A percentile compares a stretch with the other conserved stretches of the same genome.
phyloP scores from a whole-genome alignment of 371 early-diverging fungal genomes.

The Mortierella sp. region DNA sequence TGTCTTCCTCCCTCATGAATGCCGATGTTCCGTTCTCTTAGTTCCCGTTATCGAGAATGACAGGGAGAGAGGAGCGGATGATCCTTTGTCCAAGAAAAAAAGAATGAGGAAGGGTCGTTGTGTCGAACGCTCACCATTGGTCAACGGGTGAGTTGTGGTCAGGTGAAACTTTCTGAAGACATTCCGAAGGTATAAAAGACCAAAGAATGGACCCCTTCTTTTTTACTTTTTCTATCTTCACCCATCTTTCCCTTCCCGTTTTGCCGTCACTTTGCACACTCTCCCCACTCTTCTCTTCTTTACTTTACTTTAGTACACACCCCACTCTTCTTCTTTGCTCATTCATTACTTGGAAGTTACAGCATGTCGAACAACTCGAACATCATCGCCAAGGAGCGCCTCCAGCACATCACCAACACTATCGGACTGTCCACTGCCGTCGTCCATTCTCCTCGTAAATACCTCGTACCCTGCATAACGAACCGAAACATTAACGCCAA shows the following conservation, averaged over 20 bases:
- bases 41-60: not conserved
- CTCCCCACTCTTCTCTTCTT: not conserved
- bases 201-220: not conserved
- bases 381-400: conserved; percentile 38
- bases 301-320: not conserved
- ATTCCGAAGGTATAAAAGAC: not conserved
- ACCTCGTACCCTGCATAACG: not conserved
- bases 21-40: not conserved
- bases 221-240: conserved; percentile 1
- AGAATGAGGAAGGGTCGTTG: not conserved
- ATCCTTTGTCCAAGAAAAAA: not conserved
- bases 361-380: conserved; percentile 23
- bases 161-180: not conserved
- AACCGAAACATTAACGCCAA: not conserved
- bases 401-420: conserved; percentile 48
- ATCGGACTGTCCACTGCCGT: conserved; percentile 23
- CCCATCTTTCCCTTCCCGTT: not conserved
- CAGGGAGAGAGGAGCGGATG: not conserved
- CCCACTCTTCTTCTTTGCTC: not conserved
- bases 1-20: not conserved
- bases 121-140: not conserved
- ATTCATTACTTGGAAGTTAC: not conserved
- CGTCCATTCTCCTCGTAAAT: conserved; percentile 38
- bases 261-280: not conserved
- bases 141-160: not conserved